Evolutionary conservation across 140 eudicot genomes (phyloP), one percentile per base, ranked within the genome.

Genomic region (Cichorium intybus): DNA sequence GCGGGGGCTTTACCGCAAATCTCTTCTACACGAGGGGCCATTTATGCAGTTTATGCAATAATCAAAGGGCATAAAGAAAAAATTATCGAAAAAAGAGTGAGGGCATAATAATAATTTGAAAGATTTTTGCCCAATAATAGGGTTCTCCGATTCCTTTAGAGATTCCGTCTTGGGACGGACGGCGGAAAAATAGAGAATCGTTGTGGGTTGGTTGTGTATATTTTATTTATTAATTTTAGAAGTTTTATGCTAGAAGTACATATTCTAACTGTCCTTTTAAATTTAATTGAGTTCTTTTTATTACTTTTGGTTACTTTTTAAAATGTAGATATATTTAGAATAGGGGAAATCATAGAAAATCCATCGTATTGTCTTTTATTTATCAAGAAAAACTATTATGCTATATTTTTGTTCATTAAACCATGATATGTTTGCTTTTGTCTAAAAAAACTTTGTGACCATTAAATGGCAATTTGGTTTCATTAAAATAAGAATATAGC

Each of bases 161-260:
- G 69, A 60, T 60, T 70, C 69, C 62, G 62, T 60, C 66, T 24
- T 22, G 22, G 53, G 62, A 70, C 76, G 62, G 76, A 70, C 45
- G 76, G 69, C 76, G 69, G 46, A 70, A 43, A 48, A 50, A 59
- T 3, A 20, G 39, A 69, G 58, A 69, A 20, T n/a, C n/a, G 35
- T 0, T 31, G 35, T 2, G 5, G 5, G 35, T 6, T 10, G 24
- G 64, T 24, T 53, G 33, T 23, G 55, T 24, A 11, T 0, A 6
- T 17, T 27, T 12, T 56, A 12, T 43, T 55, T 16, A 58, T 56
- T 28, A 12, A 2, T 39, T 12, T 1, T 39, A 6, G 9, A 11
- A 39, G 46, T 39, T 11, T 39, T 39, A 10, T 11, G 46, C 46
- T 39, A 3, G 6, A 39, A 39, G 46, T 39, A 3, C 46, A 39